Evolutionary conservation across 768 basidiomycete genomes (phyloP), one percentile per base, ranked within the genome.

Genomic region (Lactarius evosmus): DNA sequence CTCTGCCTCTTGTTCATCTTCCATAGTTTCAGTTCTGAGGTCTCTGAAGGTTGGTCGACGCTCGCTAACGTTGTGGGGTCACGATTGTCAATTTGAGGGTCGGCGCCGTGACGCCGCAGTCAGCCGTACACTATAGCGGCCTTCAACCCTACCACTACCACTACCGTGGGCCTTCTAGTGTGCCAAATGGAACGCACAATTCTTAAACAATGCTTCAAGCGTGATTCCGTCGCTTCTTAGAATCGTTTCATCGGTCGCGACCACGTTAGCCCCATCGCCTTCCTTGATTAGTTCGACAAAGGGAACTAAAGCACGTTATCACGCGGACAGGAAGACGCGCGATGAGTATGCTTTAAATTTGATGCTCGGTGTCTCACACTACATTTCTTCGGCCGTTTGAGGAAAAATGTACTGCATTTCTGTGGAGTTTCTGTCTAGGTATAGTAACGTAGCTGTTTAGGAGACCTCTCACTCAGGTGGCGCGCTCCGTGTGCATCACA

Each of bases 1-100:
- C 69, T 91, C 89, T 60, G 85, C 81, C 60, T 87, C 87, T 66
- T 91, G 86, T 63, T 89, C 87, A 70, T 79, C 80, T 44, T 87
- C 84, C 84, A 86, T 86, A 14, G 46, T 25, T 49, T 12, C 6
- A 22, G n/a, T 49, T 49, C 12, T 12, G 44, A 46, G n/a, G 6
- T 49, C 46, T 49, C 14, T 5, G 66, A 60, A 52, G 51, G 29
- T 55, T 54, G 32, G 12, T 54, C 4, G 27, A 50, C 16, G 12
- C 49, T 25, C 25, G 49, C 22, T 38, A 7, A 5, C 38, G 38
- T 38, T 5, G 16, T 38, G 36, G 16, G 36, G 38, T 38, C 17
- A 38, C 16, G 7, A 38, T 38, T 38, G 38, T 41, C 40, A 4
- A 12, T 12, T 22, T 46, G 22, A 25, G 7, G 46, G 46, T 49